Evolutionary conservation across 306 rosid species (phyloP).

Genomic region (Lathyrus sativus): DNA sequence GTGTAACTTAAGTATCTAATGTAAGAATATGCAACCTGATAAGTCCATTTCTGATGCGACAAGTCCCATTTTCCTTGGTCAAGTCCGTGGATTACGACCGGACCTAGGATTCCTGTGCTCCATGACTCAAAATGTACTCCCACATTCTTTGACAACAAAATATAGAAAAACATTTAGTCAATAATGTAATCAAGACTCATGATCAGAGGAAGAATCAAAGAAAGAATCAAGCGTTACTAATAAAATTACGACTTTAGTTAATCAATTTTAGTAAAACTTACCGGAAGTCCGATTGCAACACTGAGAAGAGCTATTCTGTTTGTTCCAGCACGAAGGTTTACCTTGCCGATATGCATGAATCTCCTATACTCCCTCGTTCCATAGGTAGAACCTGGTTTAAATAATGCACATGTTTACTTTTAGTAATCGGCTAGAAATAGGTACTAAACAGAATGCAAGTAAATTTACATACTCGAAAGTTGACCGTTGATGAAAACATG

Average conservation of each 20-base stretch:
- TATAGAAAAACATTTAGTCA: slow-evolving; percentile 3
- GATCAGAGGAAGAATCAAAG: too few relatives aligned
- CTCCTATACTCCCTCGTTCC: slow-evolving; percentile 86
- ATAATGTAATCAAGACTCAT: slow-evolving; percentile 12
- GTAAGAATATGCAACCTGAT: slow-evolving; percentile 65
- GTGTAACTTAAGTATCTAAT: slow-evolving; percentile 13
- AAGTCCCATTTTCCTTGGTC: slow-evolving; percentile 90
- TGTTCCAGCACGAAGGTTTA: slow-evolving; percentile 74
- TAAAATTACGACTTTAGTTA: not conserved
- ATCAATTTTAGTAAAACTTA: slow-evolving; percentile 44
- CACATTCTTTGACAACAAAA: slow-evolving; percentile 64
- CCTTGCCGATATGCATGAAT: slow-evolving; percentile 76
- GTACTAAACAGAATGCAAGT: slow-evolving; percentile 33
- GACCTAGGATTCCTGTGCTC: slow-evolving; percentile 98
- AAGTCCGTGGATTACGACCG: slow-evolving; percentile 91
- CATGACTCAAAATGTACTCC: slow-evolving; percentile 93
- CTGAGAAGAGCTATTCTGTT: slow-evolving; percentile 90
- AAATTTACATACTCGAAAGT: slow-evolving; percentile 64
- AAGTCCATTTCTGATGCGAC: slow-evolving; percentile 92
- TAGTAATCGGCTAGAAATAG: slow-evolving; percentile 24
- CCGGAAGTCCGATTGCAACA: slow-evolving; percentile 95
- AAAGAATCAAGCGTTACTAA: not conserved
- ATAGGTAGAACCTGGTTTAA: slow-evolving; percentile 75
- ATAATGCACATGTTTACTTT: slow-evolving; percentile 16
- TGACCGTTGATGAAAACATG: slow-evolving; percentile 86